A percentile compares a stretch with the other conserved stretches of the same genome.
phyloP scores from a whole-genome alignment of 2,329 filamentous ascomycete genomes.

The Trichoderma endophyticum region DNA sequence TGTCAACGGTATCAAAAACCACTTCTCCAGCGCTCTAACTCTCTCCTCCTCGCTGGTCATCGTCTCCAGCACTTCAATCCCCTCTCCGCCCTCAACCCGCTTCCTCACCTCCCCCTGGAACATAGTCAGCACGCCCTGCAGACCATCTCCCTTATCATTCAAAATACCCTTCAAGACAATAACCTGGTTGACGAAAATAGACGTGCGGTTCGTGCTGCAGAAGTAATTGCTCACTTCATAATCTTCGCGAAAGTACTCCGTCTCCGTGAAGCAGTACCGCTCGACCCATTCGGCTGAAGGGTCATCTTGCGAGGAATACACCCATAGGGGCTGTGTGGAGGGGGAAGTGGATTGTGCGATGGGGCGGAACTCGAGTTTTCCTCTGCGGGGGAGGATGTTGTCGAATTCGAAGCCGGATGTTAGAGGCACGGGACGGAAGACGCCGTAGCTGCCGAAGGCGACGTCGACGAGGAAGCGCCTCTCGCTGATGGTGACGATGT shows the following conservation, averaged over 20 bases:
- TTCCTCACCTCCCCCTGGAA: slow-evolving; percentile 44
- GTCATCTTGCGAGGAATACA: slow-evolving; percentile 34
- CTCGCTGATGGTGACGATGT: slow-evolving; percentile 52
- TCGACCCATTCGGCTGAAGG: slow-evolving; percentile 40
- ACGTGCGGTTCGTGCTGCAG: slow-evolving; percentile 34
- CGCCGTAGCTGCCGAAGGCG: slow-evolving; percentile 53
- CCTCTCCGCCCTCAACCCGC: slow-evolving; percentile 31
- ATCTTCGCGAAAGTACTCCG: slow-evolving; percentile 46
- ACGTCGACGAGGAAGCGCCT: slow-evolving; percentile 54
- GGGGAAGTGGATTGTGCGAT: slow-evolving; percentile 34
- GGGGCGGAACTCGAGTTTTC: slow-evolving; percentile 40
- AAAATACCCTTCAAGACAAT: slow-evolving; percentile 34
- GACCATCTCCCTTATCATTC: slow-evolving; percentile 18
- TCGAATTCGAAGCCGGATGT: slow-evolving; percentile 25
- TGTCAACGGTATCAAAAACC: slow-evolving; percentile 48
- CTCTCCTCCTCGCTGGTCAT: slow-evolving; percentile 48
- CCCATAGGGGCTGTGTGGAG: slow-evolving; percentile 35
- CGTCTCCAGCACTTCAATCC: slow-evolving; percentile 37
- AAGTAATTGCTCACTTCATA: slow-evolving; percentile 46
- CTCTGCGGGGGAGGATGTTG: slow-evolving; percentile 44
- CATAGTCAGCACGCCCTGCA: slow-evolving; percentile 43
- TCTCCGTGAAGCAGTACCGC: slow-evolving; percentile 51
- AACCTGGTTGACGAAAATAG: slow-evolving; percentile 39
- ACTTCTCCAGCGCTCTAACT: slow-evolving; percentile 45
- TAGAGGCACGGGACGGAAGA: slow-evolving; percentile 34